Evolutionary conservation across 2,329 filamentous ascomycete species (phyloP).

Genomic region (Fusarium newnesense): DNA sequence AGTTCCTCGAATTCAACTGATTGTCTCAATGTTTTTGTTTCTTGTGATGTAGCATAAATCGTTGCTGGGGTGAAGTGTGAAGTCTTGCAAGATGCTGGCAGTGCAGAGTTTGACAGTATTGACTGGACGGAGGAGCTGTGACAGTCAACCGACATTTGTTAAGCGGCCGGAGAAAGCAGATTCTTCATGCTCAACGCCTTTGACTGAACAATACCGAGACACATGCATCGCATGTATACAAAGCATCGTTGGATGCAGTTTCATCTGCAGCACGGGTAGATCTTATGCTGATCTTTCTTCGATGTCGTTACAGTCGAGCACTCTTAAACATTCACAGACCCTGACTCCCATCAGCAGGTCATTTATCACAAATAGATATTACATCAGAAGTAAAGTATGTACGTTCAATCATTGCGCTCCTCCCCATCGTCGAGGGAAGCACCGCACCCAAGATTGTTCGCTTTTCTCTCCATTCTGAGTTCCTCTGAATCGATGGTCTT

Average conservation of each 20-base stretch:
- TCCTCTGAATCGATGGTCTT: conserved; percentile 60
- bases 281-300: not conserved
- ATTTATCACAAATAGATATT: conserved; percentile 17
- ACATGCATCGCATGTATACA: not conserved
- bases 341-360: not conserved
- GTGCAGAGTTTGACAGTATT: not conserved
- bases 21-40: conserved; percentile 19
- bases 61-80: not conserved
- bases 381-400: conserved; percentile 50
- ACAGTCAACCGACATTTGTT: not conserved
- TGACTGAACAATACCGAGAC: not conserved
- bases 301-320: not conserved
- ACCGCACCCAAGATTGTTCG: conserved; percentile 71
- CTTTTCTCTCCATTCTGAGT: conserved; percentile 64
- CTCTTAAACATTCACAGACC: not conserved
- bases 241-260: not conserved
- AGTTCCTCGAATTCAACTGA: conserved; percentile 36
- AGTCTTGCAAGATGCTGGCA: not conserved
- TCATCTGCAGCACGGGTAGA: not conserved
- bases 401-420: conserved; percentile 70
- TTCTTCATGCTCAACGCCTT: not conserved
- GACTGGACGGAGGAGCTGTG: not conserved
- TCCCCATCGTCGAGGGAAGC: conserved; percentile 62
- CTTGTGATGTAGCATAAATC: not conserved
- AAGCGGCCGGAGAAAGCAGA: not conserved